phyloP scores from a whole-genome alignment of 805 yeast species.

The Ogataea siamensis region DNA sequence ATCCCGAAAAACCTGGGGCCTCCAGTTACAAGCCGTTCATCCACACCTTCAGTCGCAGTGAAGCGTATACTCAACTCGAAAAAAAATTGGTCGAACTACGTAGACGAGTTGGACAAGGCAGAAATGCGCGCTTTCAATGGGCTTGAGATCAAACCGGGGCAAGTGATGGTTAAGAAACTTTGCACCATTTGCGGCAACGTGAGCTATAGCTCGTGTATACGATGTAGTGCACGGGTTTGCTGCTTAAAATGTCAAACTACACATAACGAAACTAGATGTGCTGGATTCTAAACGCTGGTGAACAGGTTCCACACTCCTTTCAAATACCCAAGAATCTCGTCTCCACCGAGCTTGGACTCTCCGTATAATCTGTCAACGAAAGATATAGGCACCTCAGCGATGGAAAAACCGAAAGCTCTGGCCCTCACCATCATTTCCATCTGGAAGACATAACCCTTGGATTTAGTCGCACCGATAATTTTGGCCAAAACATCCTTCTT shows the following conservation, averaged over 20 bases:
- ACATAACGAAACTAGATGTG: slow-evolving; percentile 45
- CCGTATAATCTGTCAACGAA: slow-evolving; percentile 80
- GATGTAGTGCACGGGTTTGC: slow-evolving; percentile 42
- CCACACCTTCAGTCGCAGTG: slow-evolving; percentile 34
- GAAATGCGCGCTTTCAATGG: slow-evolving; percentile 31
- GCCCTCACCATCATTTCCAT: slow-evolving; percentile 90
- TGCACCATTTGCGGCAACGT: slow-evolving; percentile 48
- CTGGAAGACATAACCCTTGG: slow-evolving; percentile 82
- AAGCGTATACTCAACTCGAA: slow-evolving; percentile 40
- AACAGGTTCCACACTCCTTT: slow-evolving; percentile 75
- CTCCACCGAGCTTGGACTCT: slow-evolving; percentile 76
- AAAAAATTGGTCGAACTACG: slow-evolving; percentile 39
- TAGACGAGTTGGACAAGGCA: slow-evolving; percentile 42
- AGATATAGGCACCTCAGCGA: slow-evolving; percentile 76
- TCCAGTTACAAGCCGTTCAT: slow-evolving; percentile 16
- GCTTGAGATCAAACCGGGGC: slow-evolving; percentile 34
- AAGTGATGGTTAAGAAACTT: slow-evolving; percentile 38
- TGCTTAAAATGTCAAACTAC: slow-evolving; percentile 39
- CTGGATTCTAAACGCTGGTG: slow-evolving; percentile 48
- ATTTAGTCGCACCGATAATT: slow-evolving; percentile 63
- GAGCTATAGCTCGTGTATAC: slow-evolving; percentile 40
- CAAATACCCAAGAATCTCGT: slow-evolving; percentile 73
- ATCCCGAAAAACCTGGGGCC: slow-evolving; percentile 35
- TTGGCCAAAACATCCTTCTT: slow-evolving; percentile 65
- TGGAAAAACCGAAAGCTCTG: slow-evolving; percentile 64